A percentile compares a stretch with the other conserved stretches of the same genome.
Evolutionary conservation across 495 filamentous ascomycete species (phyloP).

Genomic region (Penicillium salamii): DNA sequence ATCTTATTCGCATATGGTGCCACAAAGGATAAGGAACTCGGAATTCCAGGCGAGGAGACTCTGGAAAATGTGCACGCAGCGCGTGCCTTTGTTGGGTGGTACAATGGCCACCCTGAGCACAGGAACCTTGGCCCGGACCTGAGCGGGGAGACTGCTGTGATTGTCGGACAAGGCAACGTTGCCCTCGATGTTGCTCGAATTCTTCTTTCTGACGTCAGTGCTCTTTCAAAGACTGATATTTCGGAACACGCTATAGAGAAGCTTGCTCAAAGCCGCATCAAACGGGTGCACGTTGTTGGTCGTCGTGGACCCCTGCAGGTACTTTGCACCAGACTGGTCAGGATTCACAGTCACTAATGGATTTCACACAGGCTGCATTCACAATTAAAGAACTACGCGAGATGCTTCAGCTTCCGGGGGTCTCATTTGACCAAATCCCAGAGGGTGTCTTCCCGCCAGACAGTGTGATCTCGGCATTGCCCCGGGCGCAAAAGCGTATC

Average conservation of each 20-base stretch:
- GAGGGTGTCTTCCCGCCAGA: slow-evolving; percentile 58
- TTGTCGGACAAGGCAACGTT: slow-evolving; percentile 95
- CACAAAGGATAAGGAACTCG: slow-evolving; percentile 72
- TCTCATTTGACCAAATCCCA: slow-evolving; percentile 70
- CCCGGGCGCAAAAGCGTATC: slow-evolving; percentile 70
- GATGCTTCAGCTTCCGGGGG: slow-evolving; percentile 70
- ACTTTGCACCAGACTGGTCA: slow-evolving; percentile 4
- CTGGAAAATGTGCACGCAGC: slow-evolving; percentile 79
- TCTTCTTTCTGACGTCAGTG: slow-evolving; percentile 68
- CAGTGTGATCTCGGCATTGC: slow-evolving; percentile 56
- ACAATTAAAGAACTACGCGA: slow-evolving; percentile 93
- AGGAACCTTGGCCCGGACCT: slow-evolving; percentile 74
- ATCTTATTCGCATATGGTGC: slow-evolving; percentile 93
- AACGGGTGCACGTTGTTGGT: slow-evolving; percentile 78
- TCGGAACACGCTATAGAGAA: slow-evolving; percentile 75
- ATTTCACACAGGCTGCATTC: slow-evolving; percentile 78
- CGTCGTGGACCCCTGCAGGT: slow-evolving; percentile 85
- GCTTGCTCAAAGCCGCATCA: slow-evolving; percentile 69
- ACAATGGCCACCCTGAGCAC: slow-evolving; percentile 90
- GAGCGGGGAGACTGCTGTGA: slow-evolving; percentile 75
- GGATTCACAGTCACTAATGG: slow-evolving; percentile 32
- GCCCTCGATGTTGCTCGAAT: slow-evolving; percentile 92
- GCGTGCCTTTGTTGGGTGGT: slow-evolving; percentile 95
- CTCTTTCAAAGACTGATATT: slow-evolving; percentile 80
- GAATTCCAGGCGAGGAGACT: slow-evolving; percentile 74